Conservation (phyloP, 768 basidiomycete genomes). For the Lactarius trivialis region DNA sequence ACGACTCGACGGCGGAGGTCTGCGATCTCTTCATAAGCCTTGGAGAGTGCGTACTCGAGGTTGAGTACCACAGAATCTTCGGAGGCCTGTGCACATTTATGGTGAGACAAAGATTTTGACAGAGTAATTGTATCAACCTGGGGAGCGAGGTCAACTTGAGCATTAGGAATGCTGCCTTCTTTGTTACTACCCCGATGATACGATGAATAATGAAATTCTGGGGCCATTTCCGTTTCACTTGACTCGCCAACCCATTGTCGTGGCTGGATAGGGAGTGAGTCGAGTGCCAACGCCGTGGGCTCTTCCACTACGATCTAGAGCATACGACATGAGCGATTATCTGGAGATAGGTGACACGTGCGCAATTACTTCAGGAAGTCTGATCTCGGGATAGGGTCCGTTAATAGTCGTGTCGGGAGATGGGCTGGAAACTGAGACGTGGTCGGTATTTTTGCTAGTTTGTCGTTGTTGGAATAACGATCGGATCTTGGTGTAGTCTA, state of each 20-base stretch:
- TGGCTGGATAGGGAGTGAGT: not conserved
- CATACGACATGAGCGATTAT: not conserved
- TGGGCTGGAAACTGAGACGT: not conserved
- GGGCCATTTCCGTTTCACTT: not conserved
- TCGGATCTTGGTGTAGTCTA: slow-evolving; percentile 22
- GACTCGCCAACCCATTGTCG: not conserved
- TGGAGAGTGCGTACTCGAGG: slow-evolving; percentile 14
- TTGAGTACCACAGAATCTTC: slow-evolving; percentile 4
- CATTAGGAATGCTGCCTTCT: not conserved
- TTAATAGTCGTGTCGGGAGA: not conserved
- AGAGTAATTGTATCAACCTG: not conserved
- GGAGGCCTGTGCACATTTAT: not conserved
- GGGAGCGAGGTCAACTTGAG: not conserved
- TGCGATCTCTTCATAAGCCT: slow-evolving; percentile 15
- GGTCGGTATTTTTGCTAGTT: not conserved
- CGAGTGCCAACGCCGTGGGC: slow-evolving; percentile 7
- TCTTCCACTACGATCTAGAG: slow-evolving; percentile 18
- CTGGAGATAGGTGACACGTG: not conserved
- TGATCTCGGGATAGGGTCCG: not conserved
- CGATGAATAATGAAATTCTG: not conserved
- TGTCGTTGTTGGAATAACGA: slow-evolving; percentile 17
- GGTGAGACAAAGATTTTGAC: not conserved
- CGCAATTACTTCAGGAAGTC: slow-evolving; percentile 3
- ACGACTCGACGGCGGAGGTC: slow-evolving; percentile 9
- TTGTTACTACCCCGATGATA: not conserved